Evolutionary conservation across 2,329 filamentous ascomycete species (phyloP), one percentile per base, ranked within the genome.

Genomic region (Juglanconis oblonga): DNA sequence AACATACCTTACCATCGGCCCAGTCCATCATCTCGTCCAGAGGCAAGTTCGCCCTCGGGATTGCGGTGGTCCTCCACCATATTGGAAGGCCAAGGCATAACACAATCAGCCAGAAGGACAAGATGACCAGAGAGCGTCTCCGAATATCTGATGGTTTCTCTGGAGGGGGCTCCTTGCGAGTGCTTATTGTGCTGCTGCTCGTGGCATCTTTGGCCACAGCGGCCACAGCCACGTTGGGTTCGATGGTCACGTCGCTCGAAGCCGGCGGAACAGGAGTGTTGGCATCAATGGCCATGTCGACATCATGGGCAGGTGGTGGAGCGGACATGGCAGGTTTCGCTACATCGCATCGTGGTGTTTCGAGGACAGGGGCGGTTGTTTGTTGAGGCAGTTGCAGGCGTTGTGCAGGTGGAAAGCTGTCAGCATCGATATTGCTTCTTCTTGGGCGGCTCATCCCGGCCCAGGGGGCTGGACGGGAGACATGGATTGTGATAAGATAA

Each of bases 1-100:
- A 32, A 64, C 77, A 63, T 74, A 96, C 93, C 82, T 90, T 91
- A 65, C 92, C 92, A 69, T 96, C 90, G 9, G 92, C 90, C 94
- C 95, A 98, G 63, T 89, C 84, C 66, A 90, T 84, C 95, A 99
- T 99, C 57, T 87, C 84, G 70, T 89, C 83, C 66, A 97, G 74
- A 5, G 95, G 95, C 67, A 99, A 78, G 49, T 87, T 83, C 11
- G 94, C 93, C 58, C 95, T 86, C 73, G 96, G 93, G 58, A 98
- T 96, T 0, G 90, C 89, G 4, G 95, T 99, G 0, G 95, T 98
- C 73, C 87, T 87, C 87, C 92, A 96, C 95, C 95, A 99, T 83
- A 96, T 88, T 59, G 95, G 95, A 65, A 99, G 74, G 3, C 95
- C 95, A 5, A 99, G 77, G 35, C 89, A 83, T 6, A 96, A 72